These are phyloP conservation scores for Pichia ethanolica DNA, from an alignment of 805 yeast species.

Conservation along the genomic window DNA sequence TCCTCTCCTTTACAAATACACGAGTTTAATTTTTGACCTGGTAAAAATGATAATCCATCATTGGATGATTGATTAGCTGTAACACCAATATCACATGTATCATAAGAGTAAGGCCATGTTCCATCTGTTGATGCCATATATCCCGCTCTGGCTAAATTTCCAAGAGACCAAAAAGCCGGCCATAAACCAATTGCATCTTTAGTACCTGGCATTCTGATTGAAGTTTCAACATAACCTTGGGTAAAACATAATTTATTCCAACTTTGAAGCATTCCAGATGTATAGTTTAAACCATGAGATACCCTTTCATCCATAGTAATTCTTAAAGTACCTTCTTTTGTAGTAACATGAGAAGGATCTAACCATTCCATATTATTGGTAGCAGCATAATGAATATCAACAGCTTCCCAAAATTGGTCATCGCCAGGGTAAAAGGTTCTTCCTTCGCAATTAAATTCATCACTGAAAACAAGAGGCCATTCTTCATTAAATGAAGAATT, in stretches of 20 bases:
- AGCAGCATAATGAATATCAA: conserved; percentile 76
- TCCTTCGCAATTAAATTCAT: conserved; percentile 86
- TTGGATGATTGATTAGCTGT: conserved; percentile 87
- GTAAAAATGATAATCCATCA: conserved; percentile 81
- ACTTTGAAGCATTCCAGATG: conserved; percentile 86
- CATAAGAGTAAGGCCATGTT: conserved; percentile 90
- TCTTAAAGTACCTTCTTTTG: conserved; percentile 62
- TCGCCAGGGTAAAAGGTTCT: conserved; percentile 86
- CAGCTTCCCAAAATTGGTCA: conserved; percentile 87
- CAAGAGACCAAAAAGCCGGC: conserved; percentile 97
- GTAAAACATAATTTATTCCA: conserved; percentile 92
- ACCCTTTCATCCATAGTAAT: conserved; percentile 73
- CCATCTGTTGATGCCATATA: conserved; percentile 83
- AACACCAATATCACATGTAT: conserved; percentile 86
- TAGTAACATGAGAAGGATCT: conserved; percentile 81
- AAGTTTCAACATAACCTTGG: conserved; percentile 71
- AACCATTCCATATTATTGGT: conserved; percentile 93
- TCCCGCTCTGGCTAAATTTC: conserved; percentile 90
- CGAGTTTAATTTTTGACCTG: conserved; percentile 70
- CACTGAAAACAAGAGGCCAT: conserved; percentile 80
- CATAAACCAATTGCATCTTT: conserved; percentile 79
- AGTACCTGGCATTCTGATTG: conserved; percentile 70
- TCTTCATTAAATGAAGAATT: conserved; percentile 50
- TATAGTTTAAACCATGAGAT: conserved; percentile 71
- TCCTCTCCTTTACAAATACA: conserved; percentile 80